phyloP scores from a whole-genome alignment of 2,329 filamentous ascomycete species.

The Aspergillus oerlinghausenensis region DNA sequence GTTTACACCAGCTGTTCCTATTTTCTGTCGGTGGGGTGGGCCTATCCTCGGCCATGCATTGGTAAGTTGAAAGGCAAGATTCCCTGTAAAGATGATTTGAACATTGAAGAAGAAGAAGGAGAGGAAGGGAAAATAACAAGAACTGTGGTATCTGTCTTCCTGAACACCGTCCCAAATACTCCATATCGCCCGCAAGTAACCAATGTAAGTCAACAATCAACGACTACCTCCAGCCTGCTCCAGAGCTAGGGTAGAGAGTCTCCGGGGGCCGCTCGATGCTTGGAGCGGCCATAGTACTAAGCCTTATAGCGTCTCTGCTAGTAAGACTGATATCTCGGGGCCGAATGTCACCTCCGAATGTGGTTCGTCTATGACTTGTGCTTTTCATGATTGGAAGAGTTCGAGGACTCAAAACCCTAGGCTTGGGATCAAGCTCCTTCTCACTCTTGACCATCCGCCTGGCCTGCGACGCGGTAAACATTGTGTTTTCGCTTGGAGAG shows the following conservation, averaged over 20 bases:
- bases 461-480: conserved; percentile 63
- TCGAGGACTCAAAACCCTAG: conserved; percentile 59
- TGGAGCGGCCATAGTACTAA: conserved; percentile 36
- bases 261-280: conserved; percentile 29
- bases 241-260: conserved; percentile 24
- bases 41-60: not conserved
- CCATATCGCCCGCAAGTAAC: conserved; percentile 14
- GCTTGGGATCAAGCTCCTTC: conserved; percentile 52
- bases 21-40: conserved; percentile 6
- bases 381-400: conserved; percentile 56
- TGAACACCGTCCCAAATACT: conserved; percentile 21
- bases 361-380: conserved; percentile 39
- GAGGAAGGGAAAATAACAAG: conserved; percentile 9
- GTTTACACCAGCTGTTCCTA: conserved; percentile 6
- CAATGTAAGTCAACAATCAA: conserved; percentile 9
- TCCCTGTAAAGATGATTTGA: conserved; percentile 5
- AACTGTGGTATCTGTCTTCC: conserved; percentile 28
- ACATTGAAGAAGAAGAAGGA: not conserved
- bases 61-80: conserved; percentile 10
- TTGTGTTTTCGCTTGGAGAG: conserved; percentile 53
- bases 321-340: conserved; percentile 36
- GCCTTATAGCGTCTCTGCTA: conserved; percentile 36
- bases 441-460: conserved; percentile 62
- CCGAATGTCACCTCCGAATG: conserved; percentile 38
- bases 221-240: conserved; percentile 20